These are phyloP conservation scores for Lentinula sp. DNA, from an alignment of 768 basidiomycete genomes.

Conservation along the genomic window DNA sequence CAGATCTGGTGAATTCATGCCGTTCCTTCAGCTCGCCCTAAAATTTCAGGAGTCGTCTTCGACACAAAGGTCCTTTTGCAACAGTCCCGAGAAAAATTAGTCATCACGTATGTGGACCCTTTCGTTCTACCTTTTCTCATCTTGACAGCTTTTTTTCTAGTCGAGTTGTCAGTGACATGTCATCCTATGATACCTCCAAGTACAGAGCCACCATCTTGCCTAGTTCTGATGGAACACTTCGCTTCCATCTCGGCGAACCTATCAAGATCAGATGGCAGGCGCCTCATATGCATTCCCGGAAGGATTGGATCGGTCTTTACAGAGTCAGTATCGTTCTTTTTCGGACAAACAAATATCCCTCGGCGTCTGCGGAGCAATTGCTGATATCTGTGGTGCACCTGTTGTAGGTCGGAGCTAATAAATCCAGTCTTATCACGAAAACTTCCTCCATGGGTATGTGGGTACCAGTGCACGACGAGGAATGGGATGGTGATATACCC, in stretches of 20 bases:
- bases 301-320: conserved; percentile 96
- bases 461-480: conserved; percentile 86
- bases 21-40: conserved; percentile 64
- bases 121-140: not conserved
- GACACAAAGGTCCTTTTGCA: conserved; percentile 90
- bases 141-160: conserved; percentile 26
- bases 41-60: conserved; percentile 82
- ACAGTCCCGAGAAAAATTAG: conserved; percentile 84
- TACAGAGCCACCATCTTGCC: conserved; percentile 67
- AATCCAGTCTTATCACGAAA: conserved; percentile 75
- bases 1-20: not conserved
- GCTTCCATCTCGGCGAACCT: conserved; percentile 88
- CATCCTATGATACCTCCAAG: conserved; percentile 71
- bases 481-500: conserved; percentile 88
- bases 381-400: not conserved
- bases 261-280: conserved; percentile 86
- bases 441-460: conserved; percentile 86
- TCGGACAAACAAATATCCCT: too few relatives aligned
- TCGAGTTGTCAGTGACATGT: conserved; percentile 78
- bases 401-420: conserved; percentile 78
- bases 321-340: conserved; percentile 35
- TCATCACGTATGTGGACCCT: conserved; percentile 71
- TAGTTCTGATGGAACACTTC: conserved; percentile 40
- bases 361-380: not conserved
- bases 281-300: conserved; percentile 77